Percentiles rank a stretch among this genome's conserved stretches.
These are phyloP conservation scores for Capronia epimyces DNA, from an alignment of 2,329 filamentous ascomycete species.

Conservation along the genomic window DNA sequence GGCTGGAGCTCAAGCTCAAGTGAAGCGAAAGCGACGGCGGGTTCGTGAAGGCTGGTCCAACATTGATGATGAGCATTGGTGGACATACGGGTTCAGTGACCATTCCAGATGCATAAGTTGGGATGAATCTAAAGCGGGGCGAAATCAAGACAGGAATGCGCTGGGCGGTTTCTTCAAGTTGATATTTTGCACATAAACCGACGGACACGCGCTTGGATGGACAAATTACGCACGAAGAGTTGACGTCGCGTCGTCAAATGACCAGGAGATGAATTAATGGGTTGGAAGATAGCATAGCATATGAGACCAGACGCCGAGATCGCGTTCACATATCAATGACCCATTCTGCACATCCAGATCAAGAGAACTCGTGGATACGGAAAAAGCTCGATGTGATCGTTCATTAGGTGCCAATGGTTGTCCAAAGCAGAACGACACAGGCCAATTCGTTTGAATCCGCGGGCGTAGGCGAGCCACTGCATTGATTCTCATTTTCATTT, in stretches of 20 bases:
- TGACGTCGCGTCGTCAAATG: too few relatives aligned
- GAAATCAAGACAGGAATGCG: neutral
- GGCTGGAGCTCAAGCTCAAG: conserved; percentile 4
- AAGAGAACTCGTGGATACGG: too few relatives aligned
- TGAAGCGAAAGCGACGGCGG: neutral
- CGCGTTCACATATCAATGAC: neutral
- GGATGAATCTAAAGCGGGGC: too few relatives aligned
- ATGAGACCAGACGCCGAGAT: neutral
- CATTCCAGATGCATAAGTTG: too few relatives aligned
- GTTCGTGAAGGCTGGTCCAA: neutral
- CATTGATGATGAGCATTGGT: neutral
- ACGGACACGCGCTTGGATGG: neutral
- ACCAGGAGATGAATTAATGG: neutral
- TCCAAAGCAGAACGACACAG: too few relatives aligned
- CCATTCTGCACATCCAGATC: neutral
- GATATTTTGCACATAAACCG: neutral
- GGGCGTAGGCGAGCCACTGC: too few relatives aligned
- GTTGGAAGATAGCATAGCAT: neutral
- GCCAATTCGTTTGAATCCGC: too few relatives aligned
- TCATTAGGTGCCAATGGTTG: too few relatives aligned
- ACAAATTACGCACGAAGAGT: neutral
- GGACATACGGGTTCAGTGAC: too few relatives aligned
- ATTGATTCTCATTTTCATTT: too few relatives aligned
- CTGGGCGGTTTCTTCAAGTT: neutral
- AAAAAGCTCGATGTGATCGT: too few relatives aligned